These are phyloP conservation scores for Penicillium canescens DNA, from an alignment of 495 filamentous ascomycete genomes.

Conservation along the genomic window DNA sequence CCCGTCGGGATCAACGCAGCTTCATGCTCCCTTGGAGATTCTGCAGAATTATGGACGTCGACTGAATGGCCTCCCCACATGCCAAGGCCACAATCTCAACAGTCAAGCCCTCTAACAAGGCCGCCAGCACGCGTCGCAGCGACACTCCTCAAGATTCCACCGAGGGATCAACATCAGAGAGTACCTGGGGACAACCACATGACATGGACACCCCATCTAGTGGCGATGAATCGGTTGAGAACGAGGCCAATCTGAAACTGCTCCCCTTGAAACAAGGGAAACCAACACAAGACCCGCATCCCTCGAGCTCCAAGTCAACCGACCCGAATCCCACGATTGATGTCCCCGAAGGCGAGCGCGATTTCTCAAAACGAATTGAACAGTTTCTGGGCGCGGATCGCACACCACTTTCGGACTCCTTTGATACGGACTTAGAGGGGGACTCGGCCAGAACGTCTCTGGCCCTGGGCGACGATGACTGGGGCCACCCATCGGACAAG, in stretches of 20 bases:
- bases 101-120: not conserved
- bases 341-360: conserved; percentile 12
- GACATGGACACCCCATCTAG: conserved; percentile 6
- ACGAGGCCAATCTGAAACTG: conserved; percentile 20
- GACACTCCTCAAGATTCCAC: not conserved
- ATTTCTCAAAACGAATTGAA: conserved; percentile 21
- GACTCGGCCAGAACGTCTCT: conserved; percentile 9
- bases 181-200: not conserved
- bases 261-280: conserved; percentile 8
- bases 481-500: conserved; percentile 19
- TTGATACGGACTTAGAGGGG: conserved; percentile 23
- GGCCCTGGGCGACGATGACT: conserved; percentile 20
- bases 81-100: not conserved
- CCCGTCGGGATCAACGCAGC: not conserved
- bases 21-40: not conserved
- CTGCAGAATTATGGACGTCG: not conserved
- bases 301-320: conserved; percentile 5
- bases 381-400: conserved; percentile 15
- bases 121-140: not conserved
- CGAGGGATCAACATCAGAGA: not conserved
- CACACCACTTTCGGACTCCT: conserved; percentile 15
- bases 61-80: conserved; percentile 6
- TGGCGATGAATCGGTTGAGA: conserved; percentile 16
- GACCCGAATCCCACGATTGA: not conserved
- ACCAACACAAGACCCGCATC: not conserved